Conservation (phyloP, 2,329 filamentous ascomycete genomes). For the Trichoderma sp. region DNA sequence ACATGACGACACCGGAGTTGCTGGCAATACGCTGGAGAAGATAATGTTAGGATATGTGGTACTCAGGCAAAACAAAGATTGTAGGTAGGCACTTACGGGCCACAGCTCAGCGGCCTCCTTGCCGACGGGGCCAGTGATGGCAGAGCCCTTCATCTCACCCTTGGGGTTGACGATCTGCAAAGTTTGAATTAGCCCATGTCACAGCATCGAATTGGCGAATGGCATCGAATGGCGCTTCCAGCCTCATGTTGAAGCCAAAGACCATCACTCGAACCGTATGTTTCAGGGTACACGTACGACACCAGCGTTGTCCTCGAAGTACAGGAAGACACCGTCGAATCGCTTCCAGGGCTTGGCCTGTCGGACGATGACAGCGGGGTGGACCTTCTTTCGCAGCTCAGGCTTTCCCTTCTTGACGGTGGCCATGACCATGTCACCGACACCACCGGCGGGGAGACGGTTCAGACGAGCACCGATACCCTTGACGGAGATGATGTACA, state of each 20-base stretch:
- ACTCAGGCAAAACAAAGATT: not conserved
- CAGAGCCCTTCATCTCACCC: conserved; percentile 99
- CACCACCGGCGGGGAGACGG: conserved; percentile 94
- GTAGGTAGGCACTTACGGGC: conserved; percentile 69
- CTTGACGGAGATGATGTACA: conserved; percentile 99
- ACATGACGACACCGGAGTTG: conserved; percentile 99
- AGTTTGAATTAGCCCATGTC: conserved; percentile 42
- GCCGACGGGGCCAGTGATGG: conserved; percentile 97
- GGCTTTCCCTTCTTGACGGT: conserved; percentile 99
- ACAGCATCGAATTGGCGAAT: not conserved
- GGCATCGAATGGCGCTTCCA: not conserved
- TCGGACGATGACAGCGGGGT: conserved; percentile 98
- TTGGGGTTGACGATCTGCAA: conserved; percentile 97
- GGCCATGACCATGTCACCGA: conserved; percentile 99
- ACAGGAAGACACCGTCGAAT: conserved; percentile 97
- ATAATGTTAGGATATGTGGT: not conserved
- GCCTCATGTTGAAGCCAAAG: not conserved
- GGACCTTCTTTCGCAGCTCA: conserved; percentile 99
- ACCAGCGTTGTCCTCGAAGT: conserved; percentile 99
- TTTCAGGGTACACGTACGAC: conserved; percentile 67
- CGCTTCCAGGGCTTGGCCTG: conserved; percentile 99
- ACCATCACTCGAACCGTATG: not conserved
- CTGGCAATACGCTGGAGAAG: conserved; percentile 85
- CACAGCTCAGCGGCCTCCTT: conserved; percentile 99
- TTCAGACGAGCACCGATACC: conserved; percentile 97